Conservation (phyloP, 768 basidiomycete species). For the Suillus placidus region DNA sequence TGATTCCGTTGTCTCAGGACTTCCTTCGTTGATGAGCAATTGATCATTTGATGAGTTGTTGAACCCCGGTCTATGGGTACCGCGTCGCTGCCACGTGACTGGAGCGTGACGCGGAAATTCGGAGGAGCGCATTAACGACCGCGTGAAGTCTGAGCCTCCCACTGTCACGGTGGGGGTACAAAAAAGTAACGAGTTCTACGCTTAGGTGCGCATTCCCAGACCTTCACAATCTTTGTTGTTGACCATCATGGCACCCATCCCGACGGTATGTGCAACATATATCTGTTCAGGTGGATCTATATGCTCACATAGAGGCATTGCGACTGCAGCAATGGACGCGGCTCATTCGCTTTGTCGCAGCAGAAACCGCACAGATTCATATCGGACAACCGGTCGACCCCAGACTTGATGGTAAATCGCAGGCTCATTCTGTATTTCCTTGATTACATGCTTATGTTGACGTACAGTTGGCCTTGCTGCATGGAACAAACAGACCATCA, state of each 20-base stretch:
- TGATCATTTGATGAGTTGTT: constrained; percentile 3
- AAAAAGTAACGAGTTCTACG: background rate
- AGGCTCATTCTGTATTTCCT: background rate
- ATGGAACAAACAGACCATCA: constrained; percentile 54
- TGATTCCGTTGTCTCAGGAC: background rate
- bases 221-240: constrained; percentile 6
- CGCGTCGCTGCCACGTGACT: constrained; percentile 36
- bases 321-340: constrained; percentile 68
- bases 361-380: constrained; percentile 73
- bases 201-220: constrained; percentile 17
- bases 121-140: constrained; percentile 16
- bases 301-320: constrained; percentile 15
- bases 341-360: constrained; percentile 80
- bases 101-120: constrained; percentile 21
- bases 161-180: constrained; percentile 5
- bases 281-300: background rate
- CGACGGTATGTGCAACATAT: constrained; percentile 45
- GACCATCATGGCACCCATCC: constrained; percentile 57
- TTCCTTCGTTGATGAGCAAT: constrained; percentile 1
- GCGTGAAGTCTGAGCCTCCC: constrained; percentile 7
- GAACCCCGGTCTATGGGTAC: constrained; percentile 3
- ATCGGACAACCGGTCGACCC: constrained; percentile 77
- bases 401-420: constrained; percentile 57
- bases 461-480: constrained; percentile 62
- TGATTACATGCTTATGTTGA: constrained; percentile 2